Percentiles rank a stretch among this genome's conserved stretches.
Evolutionary conservation across 768 basidiomycete species (phyloP).

Genomic region (Rhizopogon roseolus): DNA sequence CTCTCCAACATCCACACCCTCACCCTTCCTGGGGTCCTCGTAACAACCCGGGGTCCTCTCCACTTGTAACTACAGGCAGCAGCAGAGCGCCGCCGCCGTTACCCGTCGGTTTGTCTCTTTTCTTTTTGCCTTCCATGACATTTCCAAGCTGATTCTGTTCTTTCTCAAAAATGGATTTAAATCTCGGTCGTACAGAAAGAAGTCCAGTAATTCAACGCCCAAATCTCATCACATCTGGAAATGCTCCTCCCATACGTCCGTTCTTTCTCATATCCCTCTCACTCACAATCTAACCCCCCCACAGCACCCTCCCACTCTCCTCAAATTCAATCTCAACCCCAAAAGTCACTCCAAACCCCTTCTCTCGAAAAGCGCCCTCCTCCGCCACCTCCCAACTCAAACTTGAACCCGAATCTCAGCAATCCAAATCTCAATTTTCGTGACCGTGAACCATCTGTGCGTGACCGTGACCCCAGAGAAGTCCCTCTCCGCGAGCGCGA

Average conservation of each 20-base stretch:
- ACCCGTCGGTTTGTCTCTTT: slow-evolving; percentile 18
- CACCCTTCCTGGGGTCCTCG: slow-evolving; percentile 28
- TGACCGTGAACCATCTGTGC: not conserved
- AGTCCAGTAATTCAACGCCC: slow-evolving; percentile 24
- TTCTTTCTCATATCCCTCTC: not conserved
- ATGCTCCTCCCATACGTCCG: slow-evolving; percentile 22
- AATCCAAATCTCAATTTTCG: slow-evolving; percentile 1
- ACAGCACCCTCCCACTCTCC: slow-evolving; percentile 23
- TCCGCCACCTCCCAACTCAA: slow-evolving; percentile 2
- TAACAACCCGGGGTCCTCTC: slow-evolving; percentile 24
- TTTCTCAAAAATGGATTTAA: slow-evolving; percentile 4
- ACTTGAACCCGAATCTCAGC: slow-evolving; percentile 1
- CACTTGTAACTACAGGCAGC: slow-evolving; percentile 15
- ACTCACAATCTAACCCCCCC: slow-evolving; percentile 2
- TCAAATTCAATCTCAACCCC: slow-evolving; percentile 10
- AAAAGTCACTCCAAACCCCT: slow-evolving; percentile 17
- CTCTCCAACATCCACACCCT: slow-evolving; percentile 25
- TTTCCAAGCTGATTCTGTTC: slow-evolving; percentile 3
- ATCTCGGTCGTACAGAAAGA: slow-evolving; percentile 14
- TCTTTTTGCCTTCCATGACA: not conserved
- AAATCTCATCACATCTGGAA: slow-evolving; percentile 19
- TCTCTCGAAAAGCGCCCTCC: slow-evolving; percentile 25
- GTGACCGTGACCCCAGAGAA: not conserved
- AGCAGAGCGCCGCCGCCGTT: slow-evolving; percentile 13
- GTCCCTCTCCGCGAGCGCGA: not conserved